phyloP scores from a whole-genome alignment of 179 eudicot species.

The Heliamphora pulchella region DNA sequence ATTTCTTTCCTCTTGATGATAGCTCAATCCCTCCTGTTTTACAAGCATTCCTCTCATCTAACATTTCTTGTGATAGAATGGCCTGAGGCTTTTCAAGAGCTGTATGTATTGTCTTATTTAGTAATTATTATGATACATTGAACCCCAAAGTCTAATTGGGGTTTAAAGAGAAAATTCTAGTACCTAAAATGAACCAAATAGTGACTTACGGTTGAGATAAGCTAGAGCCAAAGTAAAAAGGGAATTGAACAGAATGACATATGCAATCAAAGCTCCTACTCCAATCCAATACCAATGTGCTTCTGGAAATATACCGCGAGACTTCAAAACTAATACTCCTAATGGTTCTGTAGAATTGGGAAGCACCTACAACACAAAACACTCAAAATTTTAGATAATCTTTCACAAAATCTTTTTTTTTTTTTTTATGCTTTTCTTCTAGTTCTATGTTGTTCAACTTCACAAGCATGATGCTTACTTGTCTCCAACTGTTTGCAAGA shows the following conservation, averaged over 20 bases:
- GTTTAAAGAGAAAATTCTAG: neutral
- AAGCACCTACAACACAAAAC: neutral
- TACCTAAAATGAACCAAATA: neutral
- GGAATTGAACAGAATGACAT: slow-evolving; percentile 31
- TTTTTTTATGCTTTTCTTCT: neutral
- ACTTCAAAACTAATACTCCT: slow-evolving; percentile 28
- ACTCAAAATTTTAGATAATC: neutral
- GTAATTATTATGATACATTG: neutral
- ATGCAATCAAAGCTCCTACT: slow-evolving; percentile 35
- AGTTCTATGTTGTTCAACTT: neutral
- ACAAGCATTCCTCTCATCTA: slow-evolving; percentile 19
- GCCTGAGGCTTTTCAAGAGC: slow-evolving; percentile 42
- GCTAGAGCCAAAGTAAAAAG: slow-evolving; percentile 31
- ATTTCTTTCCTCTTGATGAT: slow-evolving; percentile 5
- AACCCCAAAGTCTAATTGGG: neutral
- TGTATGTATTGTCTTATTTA: neutral
- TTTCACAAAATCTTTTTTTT: neutral
- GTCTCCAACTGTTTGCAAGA: slow-evolving; percentile 30
- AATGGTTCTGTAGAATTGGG: slow-evolving; percentile 13
- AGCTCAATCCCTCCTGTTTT: slow-evolving; percentile 30
- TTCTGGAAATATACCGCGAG: slow-evolving; percentile 30
- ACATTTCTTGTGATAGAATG: slow-evolving; percentile 22
- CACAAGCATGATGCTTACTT: slow-evolving; percentile 15
- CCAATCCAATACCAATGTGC: slow-evolving; percentile 46
- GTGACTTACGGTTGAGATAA: slow-evolving; percentile 37